Base-by-base conservation (phyloP, 805 yeast species). In the Zygoascus flipseniorum region DNA sequence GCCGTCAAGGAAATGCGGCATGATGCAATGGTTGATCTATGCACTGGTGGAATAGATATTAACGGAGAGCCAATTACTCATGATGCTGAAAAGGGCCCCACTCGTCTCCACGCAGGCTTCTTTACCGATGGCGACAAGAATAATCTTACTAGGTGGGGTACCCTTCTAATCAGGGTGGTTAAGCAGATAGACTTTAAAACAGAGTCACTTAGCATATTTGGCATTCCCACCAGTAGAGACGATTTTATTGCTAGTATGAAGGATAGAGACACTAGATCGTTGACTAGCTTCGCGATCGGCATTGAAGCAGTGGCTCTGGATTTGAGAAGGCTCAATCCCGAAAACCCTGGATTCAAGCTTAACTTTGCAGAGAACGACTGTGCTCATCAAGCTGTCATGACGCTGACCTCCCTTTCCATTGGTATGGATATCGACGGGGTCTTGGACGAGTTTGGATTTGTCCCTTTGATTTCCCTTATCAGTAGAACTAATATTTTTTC, bases 331-430 rank as follows among this genome's bases (percentile, higher is more conserved):
- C 64, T 72, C 57, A 71, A 68, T 54, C 65, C 75, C 6, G 58
- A 61, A 37, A 67, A 68, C 49, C 72, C 75, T 10, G 74, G 73
- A 1, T 73, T 72, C 60, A 63, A 68, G 56, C 61, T 72, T 55
- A 56, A 63, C 41, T 72, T 68, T 54, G 60, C 61, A 8, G 56
- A 56, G 2, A 61, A 55, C 19, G 73, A 69, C 42, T 53, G 61
- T n/a, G 74, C 75, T 3, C 76, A 72, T 55, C 76, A 72, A 58
- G 66, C 70, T 9, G 61, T 69, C 10, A 54, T 69, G 47, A 59
- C 71, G 11, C 57, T 68, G 2, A 63, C 68, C 14, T 66, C 73
- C 2, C 47, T 69, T 31, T 64, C 64, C 10, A 60, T 70, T 39
- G 74, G 72, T 14, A 45, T 71, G 19, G 67, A 65, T 35, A 54